Conservation (phyloP, 2,329 filamentous ascomycete species). For the Talaromyces rugulosus region DNA sequence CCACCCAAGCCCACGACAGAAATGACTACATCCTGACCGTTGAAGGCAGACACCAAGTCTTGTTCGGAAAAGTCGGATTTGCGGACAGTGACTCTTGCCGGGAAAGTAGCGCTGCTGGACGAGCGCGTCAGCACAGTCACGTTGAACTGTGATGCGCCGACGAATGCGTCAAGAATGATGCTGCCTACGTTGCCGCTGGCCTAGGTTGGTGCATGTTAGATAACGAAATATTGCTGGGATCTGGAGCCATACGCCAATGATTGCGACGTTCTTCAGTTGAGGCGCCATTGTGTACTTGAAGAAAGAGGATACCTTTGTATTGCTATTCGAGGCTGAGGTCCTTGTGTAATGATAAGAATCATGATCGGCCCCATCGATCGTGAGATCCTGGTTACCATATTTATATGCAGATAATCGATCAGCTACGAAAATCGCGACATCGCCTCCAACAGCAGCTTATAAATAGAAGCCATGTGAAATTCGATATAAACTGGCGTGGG, state of each 20-base stretch:
- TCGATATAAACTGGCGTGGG: too few relatives aligned
- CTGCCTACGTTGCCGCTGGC: slow-evolving; percentile 22
- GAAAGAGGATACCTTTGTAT: too few relatives aligned
- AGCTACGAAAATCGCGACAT: too few relatives aligned
- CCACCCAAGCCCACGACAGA: slow-evolving; percentile 22
- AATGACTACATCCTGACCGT: slow-evolving; percentile 28
- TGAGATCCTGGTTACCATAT: too few relatives aligned
- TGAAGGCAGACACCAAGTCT: slow-evolving; percentile 21
- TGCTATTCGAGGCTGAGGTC: too few relatives aligned
- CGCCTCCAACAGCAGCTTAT: too few relatives aligned
- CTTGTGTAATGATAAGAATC: too few relatives aligned
- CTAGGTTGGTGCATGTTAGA: slow-evolving; percentile 10
- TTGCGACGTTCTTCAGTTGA: slow-evolving; percentile 13
- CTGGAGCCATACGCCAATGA: slow-evolving; percentile 17
- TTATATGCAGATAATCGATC: too few relatives aligned
- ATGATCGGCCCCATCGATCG: too few relatives aligned
- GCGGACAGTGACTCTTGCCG: slow-evolving; percentile 16
- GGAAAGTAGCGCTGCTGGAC: slow-evolving; percentile 19
- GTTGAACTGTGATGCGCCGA: slow-evolving; percentile 14
- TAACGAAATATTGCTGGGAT: neutral
- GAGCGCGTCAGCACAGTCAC: slow-evolving; percentile 23
- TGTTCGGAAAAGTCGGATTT: slow-evolving; percentile 21
- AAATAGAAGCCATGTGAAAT: too few relatives aligned
- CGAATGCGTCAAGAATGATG: slow-evolving; percentile 19
- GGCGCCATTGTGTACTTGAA: slow-evolving; percentile 6